These are phyloP conservation scores for Fraxinus nigra DNA, from an alignment of 305 asterid species.

Conservation along the genomic window DNA sequence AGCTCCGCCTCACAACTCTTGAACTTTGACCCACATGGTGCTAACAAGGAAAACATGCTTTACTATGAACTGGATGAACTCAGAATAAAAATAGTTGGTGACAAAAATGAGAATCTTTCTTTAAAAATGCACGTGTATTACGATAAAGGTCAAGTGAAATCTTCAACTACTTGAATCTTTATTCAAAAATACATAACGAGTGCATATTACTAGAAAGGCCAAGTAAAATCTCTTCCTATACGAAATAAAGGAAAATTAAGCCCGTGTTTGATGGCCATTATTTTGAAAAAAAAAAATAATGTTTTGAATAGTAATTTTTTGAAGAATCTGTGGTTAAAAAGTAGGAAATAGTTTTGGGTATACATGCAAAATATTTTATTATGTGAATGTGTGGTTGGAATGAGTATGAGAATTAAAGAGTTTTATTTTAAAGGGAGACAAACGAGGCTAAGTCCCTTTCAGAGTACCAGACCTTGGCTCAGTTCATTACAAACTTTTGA, in stretches of 20 bases:
- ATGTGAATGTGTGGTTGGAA: neutral
- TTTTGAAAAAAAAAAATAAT: too few relatives aligned
- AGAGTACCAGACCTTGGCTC: neutral
- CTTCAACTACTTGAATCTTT: neutral
- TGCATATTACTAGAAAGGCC: neutral
- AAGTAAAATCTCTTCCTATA: neutral
- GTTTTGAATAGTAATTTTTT: neutral
- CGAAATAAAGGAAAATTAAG: neutral
- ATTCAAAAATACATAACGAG: neutral
- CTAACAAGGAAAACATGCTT: constrained; percentile 61
- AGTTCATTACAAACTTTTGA: neutral
- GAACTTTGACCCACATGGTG: constrained; percentile 40
- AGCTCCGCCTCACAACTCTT: constrained; percentile 24
- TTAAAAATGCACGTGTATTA: neutral
- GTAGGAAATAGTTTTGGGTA: neutral
- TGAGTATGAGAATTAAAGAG: neutral
- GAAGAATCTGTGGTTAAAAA: neutral
- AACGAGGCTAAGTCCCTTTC: constrained; percentile 3
- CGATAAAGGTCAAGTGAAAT: constrained; percentile 1
- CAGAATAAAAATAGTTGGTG: constrained; percentile 16
- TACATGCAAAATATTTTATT: too few relatives aligned
- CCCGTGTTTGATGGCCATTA: neutral
- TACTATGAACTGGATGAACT: constrained; percentile 32
- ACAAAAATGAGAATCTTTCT: constrained; percentile 7
- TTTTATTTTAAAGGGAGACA: neutral